These are phyloP conservation scores for Sclerotiophoma versabilis DNA, from an alignment of 2,329 filamentous ascomycete species.

Conservation along the genomic window DNA sequence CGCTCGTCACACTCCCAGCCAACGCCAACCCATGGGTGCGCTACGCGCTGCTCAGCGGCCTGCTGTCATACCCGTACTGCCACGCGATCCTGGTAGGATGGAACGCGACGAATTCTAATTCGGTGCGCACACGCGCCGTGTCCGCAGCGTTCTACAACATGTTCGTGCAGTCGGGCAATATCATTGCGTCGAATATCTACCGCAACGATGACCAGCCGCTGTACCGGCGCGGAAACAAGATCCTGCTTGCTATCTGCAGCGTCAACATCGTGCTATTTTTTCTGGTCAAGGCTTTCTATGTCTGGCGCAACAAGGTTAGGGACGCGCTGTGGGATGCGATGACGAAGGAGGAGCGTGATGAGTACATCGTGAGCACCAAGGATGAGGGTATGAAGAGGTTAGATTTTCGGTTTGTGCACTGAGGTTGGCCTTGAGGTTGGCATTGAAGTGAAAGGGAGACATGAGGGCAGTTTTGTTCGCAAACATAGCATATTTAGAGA, in stretches of 20 bases:
- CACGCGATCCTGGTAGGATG: constrained; percentile 52
- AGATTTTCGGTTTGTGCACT: constrained; percentile 43
- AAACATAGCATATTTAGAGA: no score
- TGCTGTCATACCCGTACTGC: constrained; percentile 63
- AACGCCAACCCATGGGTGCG: constrained; percentile 58
- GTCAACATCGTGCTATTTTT: constrained; percentile 45
- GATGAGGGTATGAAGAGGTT: constrained; percentile 41
- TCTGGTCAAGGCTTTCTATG: constrained; percentile 51
- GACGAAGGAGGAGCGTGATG: constrained; percentile 37
- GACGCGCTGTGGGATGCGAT: constrained; percentile 39
- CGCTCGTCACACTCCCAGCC: constrained; percentile 57
- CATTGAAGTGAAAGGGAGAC: background rate
- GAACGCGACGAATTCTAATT: constrained; percentile 50
- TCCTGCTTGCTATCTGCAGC: constrained; percentile 42
- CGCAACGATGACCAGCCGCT: constrained; percentile 55
- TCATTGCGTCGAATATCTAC: constrained; percentile 59
- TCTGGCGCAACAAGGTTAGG: constrained; percentile 50
- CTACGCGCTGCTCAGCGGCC: constrained; percentile 58
- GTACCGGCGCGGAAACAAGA: constrained; percentile 53
- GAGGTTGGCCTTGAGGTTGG: background rate
- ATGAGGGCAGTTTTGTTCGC: background rate
- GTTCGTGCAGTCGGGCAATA: constrained; percentile 57
- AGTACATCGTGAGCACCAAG: constrained; percentile 38
- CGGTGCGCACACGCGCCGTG: constrained; percentile 50
- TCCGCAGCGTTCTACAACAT: constrained; percentile 53